phyloP scores from a whole-genome alignment of 768 basidiomycete species.

The Pseudohyphozyma bogoriensis region DNA sequence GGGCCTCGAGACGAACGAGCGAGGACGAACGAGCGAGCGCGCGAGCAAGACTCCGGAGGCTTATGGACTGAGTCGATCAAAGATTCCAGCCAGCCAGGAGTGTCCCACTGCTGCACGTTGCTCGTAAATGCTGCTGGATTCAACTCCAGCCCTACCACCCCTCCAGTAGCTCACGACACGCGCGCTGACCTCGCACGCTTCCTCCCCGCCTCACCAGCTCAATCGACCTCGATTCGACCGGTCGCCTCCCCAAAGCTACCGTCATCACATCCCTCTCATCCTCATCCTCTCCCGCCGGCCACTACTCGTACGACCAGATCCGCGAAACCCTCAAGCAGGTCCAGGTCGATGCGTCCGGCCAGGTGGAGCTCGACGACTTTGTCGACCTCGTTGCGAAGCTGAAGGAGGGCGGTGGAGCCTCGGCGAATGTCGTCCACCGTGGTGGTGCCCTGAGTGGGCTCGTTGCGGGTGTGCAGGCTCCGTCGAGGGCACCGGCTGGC shows the following conservation, averaged over 20 bases:
- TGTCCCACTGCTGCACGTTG: too few relatives aligned
- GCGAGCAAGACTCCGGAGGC: too few relatives aligned
- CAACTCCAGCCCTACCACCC: too few relatives aligned
- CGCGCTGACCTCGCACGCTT: neutral
- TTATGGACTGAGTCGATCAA: too few relatives aligned
- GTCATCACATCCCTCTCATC: slow-evolving; percentile 69
- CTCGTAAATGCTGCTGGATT: too few relatives aligned
- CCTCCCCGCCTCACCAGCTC: slow-evolving; percentile 43
- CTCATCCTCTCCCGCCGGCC: slow-evolving; percentile 43
- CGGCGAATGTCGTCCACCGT: slow-evolving; percentile 23
- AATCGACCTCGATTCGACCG: slow-evolving; percentile 67
- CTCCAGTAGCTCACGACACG: too few relatives aligned
- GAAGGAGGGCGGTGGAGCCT: slow-evolving; percentile 32
- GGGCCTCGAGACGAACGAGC: too few relatives aligned
- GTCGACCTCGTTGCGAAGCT: slow-evolving; percentile 88
- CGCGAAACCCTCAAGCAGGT: slow-evolving; percentile 74
- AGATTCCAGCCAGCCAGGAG: too few relatives aligned
- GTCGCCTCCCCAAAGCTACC: slow-evolving; percentile 68
- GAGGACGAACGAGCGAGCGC: too few relatives aligned
- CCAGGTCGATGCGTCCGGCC: slow-evolving; percentile 76
- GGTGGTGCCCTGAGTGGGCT: slow-evolving; percentile 28
- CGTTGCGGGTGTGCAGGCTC: neutral
- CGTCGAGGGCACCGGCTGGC: slow-evolving; percentile 32
- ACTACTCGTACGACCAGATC: slow-evolving; percentile 75
- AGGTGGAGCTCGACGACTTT: slow-evolving; percentile 95